These are phyloP conservation scores for Dryas drummondii DNA, from an alignment of 306 rosid species.

Conservation along the genomic window DNA sequence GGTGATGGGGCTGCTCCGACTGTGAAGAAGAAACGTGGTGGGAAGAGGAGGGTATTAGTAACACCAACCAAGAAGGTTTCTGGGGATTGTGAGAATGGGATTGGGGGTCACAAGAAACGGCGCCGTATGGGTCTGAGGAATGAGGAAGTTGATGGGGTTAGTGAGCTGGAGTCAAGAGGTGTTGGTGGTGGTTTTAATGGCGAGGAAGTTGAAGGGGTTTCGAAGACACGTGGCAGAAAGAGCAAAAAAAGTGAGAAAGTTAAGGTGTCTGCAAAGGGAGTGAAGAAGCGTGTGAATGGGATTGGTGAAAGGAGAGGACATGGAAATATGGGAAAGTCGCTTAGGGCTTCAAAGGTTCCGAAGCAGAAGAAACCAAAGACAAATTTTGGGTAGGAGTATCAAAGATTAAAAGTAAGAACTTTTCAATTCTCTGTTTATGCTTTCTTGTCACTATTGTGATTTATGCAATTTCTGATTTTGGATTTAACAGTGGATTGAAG, in stretches of 20 bases:
- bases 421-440: too few species aligned
- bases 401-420: constrained; percentile 2
- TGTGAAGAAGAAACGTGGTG: neutral
- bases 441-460: neutral
- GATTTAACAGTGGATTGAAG: constrained; percentile 42
- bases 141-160: neutral
- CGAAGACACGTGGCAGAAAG: neutral
- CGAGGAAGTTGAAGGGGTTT: too few species aligned
- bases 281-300: neutral
- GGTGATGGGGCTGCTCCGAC: neutral
- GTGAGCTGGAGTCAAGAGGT: neutral
- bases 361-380: neutral
- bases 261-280: too few species aligned
- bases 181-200: too few species aligned
- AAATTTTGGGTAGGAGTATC: neutral
- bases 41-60: neutral
- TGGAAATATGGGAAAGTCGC: neutral
- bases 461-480: neutral
- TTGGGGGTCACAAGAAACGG: too few species aligned
- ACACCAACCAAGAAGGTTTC: too few species aligned
- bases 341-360: neutral
- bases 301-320: neutral
- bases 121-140: too few species aligned
- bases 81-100: too few species aligned
- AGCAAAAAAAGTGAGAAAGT: neutral